Base-by-base conservation (phyloP, 1,284 basidiomycete species). In the Sporisorium graminicola region DNA sequence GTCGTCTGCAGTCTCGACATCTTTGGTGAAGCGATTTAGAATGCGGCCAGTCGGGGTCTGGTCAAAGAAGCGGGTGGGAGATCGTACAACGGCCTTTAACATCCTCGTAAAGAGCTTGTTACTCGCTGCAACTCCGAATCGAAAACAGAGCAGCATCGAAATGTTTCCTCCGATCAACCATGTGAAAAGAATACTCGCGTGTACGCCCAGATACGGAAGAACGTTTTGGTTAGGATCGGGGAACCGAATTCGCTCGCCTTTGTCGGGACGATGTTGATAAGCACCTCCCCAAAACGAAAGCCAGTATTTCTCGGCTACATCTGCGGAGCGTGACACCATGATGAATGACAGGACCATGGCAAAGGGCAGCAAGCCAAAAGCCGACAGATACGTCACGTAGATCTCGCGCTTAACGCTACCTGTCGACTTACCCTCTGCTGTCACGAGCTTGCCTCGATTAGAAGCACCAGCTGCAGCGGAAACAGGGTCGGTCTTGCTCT, bases 351-450 rank as follows among this genome's bases (percentile, higher is more conserved):
- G 35, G 8, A 78, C 64, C n/a, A 67, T 5, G 4, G 53, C 35
- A 5, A 56, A 37, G 2, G 58, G 22, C 3, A 68, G 33, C 52
- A 77, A 84, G 12, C 74, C 79, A 7, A 87, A 87, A 0, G 88
- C 86, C 13, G 83, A 88, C 65, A 94, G 87, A 83, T 94, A 94
- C 14, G 90, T 91, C 72, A 91, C 90, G 84, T 94, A 94, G 49
- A 93, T 91, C 2, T 86, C 83, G 91, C 91, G 92, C 81, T 93
- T 92, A 37, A 94, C 93, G 56, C 90, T 89, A 2, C 93, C 93
- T 1, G 89, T 88, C 46, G 92, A 90, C 22, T 93, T 87, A 76
- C 91, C 90, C 82, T 92, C 91, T 57, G 91, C 91, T 66, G 90
- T 89, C 12, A 92, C 86, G 8, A 92, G 87, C 78, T 91, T 91